These are phyloP conservation scores for Cryptococcus sp. DNA, from an alignment of 1,284 basidiomycete species.

Conservation along the genomic window DNA sequence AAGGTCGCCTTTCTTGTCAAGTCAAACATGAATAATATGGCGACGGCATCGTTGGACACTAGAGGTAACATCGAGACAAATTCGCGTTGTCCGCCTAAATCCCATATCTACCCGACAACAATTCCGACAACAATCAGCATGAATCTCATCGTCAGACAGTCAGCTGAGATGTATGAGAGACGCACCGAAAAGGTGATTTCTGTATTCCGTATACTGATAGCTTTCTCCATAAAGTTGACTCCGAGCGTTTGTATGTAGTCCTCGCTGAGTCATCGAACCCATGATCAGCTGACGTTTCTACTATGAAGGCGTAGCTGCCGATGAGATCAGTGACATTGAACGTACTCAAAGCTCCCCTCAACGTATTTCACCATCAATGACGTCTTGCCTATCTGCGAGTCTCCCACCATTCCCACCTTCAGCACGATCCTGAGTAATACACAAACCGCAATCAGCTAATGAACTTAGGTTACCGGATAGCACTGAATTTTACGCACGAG, in stretches of 20 bases:
- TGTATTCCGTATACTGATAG: slow-evolving; percentile 92
- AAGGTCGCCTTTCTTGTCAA: slow-evolving; percentile 93
- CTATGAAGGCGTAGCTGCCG: no score
- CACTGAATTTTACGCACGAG: slow-evolving; percentile 29
- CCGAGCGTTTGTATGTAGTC: slow-evolving; percentile 99
- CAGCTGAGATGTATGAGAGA: background rate
- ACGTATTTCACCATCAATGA: slow-evolving; percentile 98
- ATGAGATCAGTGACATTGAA: slow-evolving; percentile 3
- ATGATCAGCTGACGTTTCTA: background rate
- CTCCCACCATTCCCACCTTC: slow-evolving; percentile 98
- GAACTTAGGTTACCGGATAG: background rate
- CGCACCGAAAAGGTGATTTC: slow-evolving; percentile 89
- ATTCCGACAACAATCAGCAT: background rate
- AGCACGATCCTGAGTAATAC: slow-evolving; percentile 74
- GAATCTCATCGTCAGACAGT: no score
- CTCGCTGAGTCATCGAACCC: slow-evolving; percentile 59
- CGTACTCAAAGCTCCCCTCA: slow-evolving; percentile 84
- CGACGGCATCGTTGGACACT: slow-evolving; percentile 97
- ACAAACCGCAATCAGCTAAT: background rate
- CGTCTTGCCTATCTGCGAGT: slow-evolving; percentile 98
- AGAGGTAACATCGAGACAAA: slow-evolving; percentile 99
- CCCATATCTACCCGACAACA: slow-evolving; percentile 73
- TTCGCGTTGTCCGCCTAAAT: slow-evolving; percentile 94
- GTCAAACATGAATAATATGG: slow-evolving; percentile 99
- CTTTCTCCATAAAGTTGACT: slow-evolving; percentile 99